Base-by-base conservation (phyloP, 2,329 filamentous ascomycete genomes). In the Akanthomyces dipterigenus region DNA sequence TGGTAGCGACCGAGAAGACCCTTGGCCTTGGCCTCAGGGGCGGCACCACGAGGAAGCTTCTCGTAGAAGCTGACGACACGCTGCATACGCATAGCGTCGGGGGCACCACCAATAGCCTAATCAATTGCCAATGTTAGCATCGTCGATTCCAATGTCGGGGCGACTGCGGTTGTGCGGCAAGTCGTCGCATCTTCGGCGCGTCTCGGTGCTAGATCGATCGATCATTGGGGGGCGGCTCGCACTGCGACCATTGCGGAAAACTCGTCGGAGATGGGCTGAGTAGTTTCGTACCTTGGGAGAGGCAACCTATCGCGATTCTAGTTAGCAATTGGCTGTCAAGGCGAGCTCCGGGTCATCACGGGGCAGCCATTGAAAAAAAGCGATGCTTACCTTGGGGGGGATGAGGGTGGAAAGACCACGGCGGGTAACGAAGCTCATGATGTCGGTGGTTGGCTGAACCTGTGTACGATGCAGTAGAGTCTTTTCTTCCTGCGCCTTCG, bases 61-160 rank as follows among this genome's bases (percentile, higher is more conserved):
- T 96, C 91, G 86, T 99, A 99, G 86, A 99, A 98, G 82, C 85
- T 91, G 78, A 98, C 93, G 70, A 99, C 92, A 72, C 93, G 90
- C 78, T 96, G 90, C 95, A 99, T 98, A 77, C 93, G 91, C 74
- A 92, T 86, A 75, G 95, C 95, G 87, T 98, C 93, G 75, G 93
- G 91, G 70, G 93, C 92, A 75, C 90, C 89, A 73, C 95, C 93
- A 75, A 99, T 92, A 71, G 90, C 93, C 95, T 98, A 76, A 28
- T 31, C 16, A 9, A 28, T 54, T 26, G 14, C 49, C 24, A 28
- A 14, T 34, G 60, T 62, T 31, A 62, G 60, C 46, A 12, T 49
- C 34, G 20, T 24, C 18, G 22, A 14, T 58, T 34, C 26, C 24
- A 18, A 40, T 49, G 22, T 60, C 18, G 46, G 22, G 4, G 48